These are phyloP conservation scores for Zopfochytrium polystomum DNA, from an alignment of 371 early-diverging fungal genomes.

Conservation along the genomic window DNA sequence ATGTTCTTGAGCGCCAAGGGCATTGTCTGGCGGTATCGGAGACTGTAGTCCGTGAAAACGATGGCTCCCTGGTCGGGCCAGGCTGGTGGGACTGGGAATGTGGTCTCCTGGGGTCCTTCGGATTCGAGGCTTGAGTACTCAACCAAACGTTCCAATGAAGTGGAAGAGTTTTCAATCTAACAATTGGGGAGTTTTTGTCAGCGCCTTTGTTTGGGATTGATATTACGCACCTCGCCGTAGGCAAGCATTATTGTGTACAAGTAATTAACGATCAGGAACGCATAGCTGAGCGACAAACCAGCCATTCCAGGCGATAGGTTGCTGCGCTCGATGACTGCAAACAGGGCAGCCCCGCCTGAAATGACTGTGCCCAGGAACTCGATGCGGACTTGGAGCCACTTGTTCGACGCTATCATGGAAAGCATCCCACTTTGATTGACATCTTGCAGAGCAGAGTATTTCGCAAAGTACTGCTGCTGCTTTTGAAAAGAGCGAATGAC, in stretches of 20 bases:
- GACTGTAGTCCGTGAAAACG: too few species aligned
- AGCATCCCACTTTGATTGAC: constrained; percentile 57
- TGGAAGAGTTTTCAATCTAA: constrained; percentile 26
- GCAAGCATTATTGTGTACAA: constrained; percentile 38
- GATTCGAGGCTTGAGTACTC: not conserved
- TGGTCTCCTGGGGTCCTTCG: not conserved
- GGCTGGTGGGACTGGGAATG: constrained; percentile 2
- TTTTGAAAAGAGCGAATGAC: constrained; percentile 68
- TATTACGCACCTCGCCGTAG: constrained; percentile 26
- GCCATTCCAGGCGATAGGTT: constrained; percentile 22
- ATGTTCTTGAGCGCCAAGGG: constrained; percentile 59
- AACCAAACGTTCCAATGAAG: too few species aligned
- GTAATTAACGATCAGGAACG: constrained; percentile 35
- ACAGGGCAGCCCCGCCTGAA: constrained; percentile 24
- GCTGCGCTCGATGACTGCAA: constrained; percentile 45
- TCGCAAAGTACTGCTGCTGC: constrained; percentile 47
- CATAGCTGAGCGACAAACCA: constrained; percentile 39
- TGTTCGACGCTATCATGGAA: constrained; percentile 33
- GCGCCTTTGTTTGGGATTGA: not conserved
- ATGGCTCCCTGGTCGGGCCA: constrained; percentile 8
- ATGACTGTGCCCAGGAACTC: constrained; percentile 33
- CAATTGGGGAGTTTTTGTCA: constrained; percentile 38
- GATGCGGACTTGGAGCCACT: constrained; percentile 36
- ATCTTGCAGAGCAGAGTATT: constrained; percentile 56
- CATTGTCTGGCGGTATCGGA: constrained; percentile 56